Conservation (phyloP, 345 rosid genomes). For the Populus simonii region DNA sequence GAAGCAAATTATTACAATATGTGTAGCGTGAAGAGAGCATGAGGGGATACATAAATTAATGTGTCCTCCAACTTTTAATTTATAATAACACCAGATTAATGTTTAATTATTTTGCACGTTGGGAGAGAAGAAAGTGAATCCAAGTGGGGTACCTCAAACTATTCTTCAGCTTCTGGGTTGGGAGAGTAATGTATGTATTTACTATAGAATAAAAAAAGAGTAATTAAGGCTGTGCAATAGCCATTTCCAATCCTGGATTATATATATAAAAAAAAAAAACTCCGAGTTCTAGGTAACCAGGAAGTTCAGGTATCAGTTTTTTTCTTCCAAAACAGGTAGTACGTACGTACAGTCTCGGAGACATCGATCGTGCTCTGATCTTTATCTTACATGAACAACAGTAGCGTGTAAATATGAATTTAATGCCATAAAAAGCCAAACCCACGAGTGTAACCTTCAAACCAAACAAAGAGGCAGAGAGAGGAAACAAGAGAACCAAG, state of each 20-base stretch:
- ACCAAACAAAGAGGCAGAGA: slow-evolving; percentile 3
- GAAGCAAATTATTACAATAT: too few species aligned
- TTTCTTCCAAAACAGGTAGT: background rate
- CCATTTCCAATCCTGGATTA: background rate
- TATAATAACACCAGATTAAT: too few species aligned
- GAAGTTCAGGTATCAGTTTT: background rate
- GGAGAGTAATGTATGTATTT: too few species aligned
- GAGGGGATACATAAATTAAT: too few species aligned
- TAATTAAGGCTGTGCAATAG: too few species aligned
- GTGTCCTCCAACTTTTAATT: too few species aligned
- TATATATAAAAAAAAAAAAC: background rate
- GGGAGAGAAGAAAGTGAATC: too few species aligned
- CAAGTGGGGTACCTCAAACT: too few species aligned
- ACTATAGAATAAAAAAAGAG: too few species aligned
- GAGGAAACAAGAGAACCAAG: background rate
- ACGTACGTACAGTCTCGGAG: background rate
- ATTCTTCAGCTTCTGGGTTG: too few species aligned
- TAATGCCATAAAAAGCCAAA: slow-evolving; percentile 12
- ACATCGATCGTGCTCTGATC: background rate
- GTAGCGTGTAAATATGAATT: background rate
- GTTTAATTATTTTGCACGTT: too few species aligned
- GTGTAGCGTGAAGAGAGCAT: too few species aligned
- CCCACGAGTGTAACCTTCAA: slow-evolving; percentile 21
- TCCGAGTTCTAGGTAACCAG: slow-evolving; percentile 7
- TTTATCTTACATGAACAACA: background rate